phyloP scores from a whole-genome alignment of 2,329 filamentous ascomycete genomes.

The Alternaria sp. region DNA sequence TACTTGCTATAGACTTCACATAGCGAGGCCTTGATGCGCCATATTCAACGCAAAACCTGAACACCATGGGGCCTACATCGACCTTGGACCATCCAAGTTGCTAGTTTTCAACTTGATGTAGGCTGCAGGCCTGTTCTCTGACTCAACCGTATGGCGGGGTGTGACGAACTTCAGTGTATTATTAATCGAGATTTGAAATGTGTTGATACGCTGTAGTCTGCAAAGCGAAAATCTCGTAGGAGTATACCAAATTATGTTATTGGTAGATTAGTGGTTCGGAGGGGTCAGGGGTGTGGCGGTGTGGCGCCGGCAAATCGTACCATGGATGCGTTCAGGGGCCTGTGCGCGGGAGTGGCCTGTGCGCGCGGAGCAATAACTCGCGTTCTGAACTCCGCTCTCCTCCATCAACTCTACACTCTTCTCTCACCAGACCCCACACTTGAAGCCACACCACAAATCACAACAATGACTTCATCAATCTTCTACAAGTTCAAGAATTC shows the following conservation, averaged over 20 bases:
- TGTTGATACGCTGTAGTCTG: background rate
- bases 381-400: background rate
- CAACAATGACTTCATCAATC: slow-evolving; percentile 91
- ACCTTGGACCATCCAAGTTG: background rate
- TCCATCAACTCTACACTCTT: slow-evolving; percentile 9
- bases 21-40: background rate
- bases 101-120: background rate
- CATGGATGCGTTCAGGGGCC: background rate
- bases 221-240: background rate
- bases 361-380: background rate
- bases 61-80: background rate
- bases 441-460: slow-evolving; percentile 13
- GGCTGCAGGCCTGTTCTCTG: background rate
- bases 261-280: background rate
- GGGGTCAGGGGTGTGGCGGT: background rate
- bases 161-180: background rate
- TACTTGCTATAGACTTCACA: background rate
- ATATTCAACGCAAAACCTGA: background rate
- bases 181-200: background rate
- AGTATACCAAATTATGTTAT: background rate
- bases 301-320: background rate
- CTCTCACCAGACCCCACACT: slow-evolving; percentile 9
- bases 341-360: background rate
- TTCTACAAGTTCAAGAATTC: slow-evolving; percentile 99
- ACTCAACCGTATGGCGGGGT: background rate